Conservation (phyloP, 73 alveolate genomes). For the Durusdinium trenchii region DNA sequence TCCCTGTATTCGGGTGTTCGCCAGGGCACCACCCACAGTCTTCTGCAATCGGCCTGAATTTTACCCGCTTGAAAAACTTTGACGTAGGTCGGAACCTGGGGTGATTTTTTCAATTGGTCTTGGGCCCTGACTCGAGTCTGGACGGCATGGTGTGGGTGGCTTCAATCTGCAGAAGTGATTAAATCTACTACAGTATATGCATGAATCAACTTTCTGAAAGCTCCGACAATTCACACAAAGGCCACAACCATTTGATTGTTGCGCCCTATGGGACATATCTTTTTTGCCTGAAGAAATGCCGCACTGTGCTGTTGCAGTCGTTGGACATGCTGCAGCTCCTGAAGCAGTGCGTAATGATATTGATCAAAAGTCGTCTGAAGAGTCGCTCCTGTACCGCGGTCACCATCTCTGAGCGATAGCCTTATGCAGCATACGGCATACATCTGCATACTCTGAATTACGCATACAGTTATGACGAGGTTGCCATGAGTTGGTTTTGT, state of each 20-base stretch:
- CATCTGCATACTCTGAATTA: no score
- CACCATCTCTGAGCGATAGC: constrained; percentile 84
- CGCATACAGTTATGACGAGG: no score
- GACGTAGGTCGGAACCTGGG: no score
- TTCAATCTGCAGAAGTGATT: background rate
- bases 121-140: no score
- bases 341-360: background rate
- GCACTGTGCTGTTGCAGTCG: constrained; percentile 53
- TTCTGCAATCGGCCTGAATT: no score
- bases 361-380: background rate
- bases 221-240: background rate
- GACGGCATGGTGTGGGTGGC: no score
- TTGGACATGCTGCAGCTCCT: constrained; percentile 85
- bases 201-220: background rate
- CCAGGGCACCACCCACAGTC: no score
- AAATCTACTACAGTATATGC: background rate
- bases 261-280: background rate
- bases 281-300: background rate
- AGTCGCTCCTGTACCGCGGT: constrained; percentile 63
- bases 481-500: no score
- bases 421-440: background rate
- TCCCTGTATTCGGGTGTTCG: no score
- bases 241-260: no score
- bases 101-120: no score
- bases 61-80: no score